Base-by-base conservation (phyloP, 345 rosid species). In the Citrus maxima region DNA sequence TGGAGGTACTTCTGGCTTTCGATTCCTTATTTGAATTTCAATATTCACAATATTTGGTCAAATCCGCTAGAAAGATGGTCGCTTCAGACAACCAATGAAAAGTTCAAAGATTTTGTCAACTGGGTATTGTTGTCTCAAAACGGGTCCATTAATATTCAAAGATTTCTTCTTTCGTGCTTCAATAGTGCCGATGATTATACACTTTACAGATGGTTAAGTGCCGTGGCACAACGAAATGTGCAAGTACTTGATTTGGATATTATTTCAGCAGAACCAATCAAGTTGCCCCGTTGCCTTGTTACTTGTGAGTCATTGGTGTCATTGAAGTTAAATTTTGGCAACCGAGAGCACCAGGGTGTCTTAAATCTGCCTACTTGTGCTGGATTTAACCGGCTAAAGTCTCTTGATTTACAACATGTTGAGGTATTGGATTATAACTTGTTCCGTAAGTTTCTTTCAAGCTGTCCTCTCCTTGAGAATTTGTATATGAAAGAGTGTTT, bases 1-100 rank as follows among this genome's bases (percentile, higher is more conserved):
- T 72, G 75, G 49, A 54, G 70, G 70, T 19, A 63, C 46, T 28
- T 64, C 21, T 75, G 70, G 78, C 32, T 32, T 30, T 63, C 49
- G 30, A 63, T 22, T 24, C 70, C 70, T 7, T 62, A 16, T 21
- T 49, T 64, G 25, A 19, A 63, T 24, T 46, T 70, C 32, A 30
- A 70, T 32, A 40, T 63, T 40, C 13, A 66, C 40, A 21, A 24
- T 0, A 35, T 35, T 35, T 34, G 46, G 70, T 66, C 70, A 21
- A n/a, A 66, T 46, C 70, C 28, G 0, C 27, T 2, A 1, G 24
- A 7, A 66, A 35, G 2, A 7, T 42, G 16, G 37, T 46, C n/a
- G 0, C 3, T 12, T 46, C 0, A 46, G 0, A 42, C 0, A 46
- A 46, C 0, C 18, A 12, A 22, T 19, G 12, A 21, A 68, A 51